These are phyloP conservation scores for Parmelia sp. DNA, from an alignment of 495 filamentous ascomycete genomes.

Conservation along the genomic window DNA sequence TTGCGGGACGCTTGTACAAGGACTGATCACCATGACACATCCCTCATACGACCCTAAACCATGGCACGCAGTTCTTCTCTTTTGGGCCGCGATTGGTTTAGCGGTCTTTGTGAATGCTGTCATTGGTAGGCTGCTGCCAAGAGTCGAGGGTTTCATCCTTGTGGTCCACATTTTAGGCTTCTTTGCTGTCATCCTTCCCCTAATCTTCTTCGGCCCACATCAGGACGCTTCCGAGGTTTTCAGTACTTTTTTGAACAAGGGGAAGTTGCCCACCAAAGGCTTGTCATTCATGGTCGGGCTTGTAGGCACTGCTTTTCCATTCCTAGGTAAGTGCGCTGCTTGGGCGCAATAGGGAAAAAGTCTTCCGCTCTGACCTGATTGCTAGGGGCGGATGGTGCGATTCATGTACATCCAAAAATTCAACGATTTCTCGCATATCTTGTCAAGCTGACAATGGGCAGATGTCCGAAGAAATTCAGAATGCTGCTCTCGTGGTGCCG, in stretches of 20 bases:
- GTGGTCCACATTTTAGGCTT: conserved; percentile 46
- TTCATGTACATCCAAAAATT: conserved; percentile 6
- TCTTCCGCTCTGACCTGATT: neutral
- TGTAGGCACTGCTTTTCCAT: conserved; percentile 35
- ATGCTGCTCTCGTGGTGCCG: conserved; percentile 39
- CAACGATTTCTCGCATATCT: neutral
- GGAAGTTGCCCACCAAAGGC: conserved; percentile 38
- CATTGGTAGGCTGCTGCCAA: conserved; percentile 36
- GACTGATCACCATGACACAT: conserved; percentile 33
- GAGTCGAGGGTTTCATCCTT: conserved; percentile 41
- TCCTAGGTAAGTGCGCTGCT: neutral
- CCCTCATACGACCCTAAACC: conserved; percentile 31
- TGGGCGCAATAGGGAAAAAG: neutral
- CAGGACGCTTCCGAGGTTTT: conserved; percentile 37
- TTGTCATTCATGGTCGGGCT: conserved; percentile 42
- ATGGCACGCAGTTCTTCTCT: conserved; percentile 41
- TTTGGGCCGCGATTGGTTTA: conserved; percentile 37
- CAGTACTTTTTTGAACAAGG: conserved; percentile 40
- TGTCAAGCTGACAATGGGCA: conserved; percentile 19
- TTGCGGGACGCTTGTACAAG: conserved; percentile 38
- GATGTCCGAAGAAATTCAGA: conserved; percentile 41
- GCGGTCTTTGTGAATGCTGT: conserved; percentile 38
- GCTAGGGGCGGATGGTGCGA: conserved; percentile 11
- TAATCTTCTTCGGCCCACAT: conserved; percentile 43
- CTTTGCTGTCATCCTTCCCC: conserved; percentile 45